Conservation (phyloP, 2,329 filamentous ascomycete species). For the Cryphonectria parasitica region DNA sequence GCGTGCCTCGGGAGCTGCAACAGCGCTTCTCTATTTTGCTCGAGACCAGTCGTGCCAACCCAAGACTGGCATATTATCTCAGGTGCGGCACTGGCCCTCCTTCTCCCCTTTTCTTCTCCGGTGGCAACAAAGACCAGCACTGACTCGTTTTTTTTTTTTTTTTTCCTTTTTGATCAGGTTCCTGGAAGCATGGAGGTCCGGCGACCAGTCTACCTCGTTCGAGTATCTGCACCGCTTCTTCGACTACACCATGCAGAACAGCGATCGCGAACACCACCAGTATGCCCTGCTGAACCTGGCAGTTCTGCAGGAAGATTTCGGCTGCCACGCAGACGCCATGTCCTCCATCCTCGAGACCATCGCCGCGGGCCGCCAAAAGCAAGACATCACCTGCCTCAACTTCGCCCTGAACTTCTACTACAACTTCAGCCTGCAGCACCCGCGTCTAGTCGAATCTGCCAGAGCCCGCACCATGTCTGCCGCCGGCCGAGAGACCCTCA, state of each 20-base stretch:
- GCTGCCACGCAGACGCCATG: constrained; percentile 87
- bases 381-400: constrained; percentile 90
- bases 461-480: constrained; percentile 76
- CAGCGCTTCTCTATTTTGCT: constrained; percentile 72
- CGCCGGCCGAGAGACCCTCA: constrained; percentile 78
- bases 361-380: constrained; percentile 89
- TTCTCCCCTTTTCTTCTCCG: not conserved
- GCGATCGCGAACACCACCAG: constrained; percentile 86
- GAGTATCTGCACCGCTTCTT: constrained; percentile 94
- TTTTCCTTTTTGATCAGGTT: constrained; percentile 61
- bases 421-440: constrained; percentile 87
- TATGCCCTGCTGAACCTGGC: constrained; percentile 93
- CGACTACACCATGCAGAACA: constrained; percentile 89
- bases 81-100: constrained; percentile 48
- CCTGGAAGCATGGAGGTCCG: constrained; percentile 88
- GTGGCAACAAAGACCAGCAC: not conserved
- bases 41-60: constrained; percentile 67
- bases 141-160: not conserved
- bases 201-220: constrained; percentile 87
- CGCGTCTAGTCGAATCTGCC: constrained; percentile 70
- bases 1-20: constrained; percentile 76
- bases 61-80: constrained; percentile 77
- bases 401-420: constrained; percentile 96
- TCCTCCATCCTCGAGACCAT: constrained; percentile 94
- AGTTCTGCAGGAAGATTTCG: constrained; percentile 93